Base-by-base conservation (phyloP, 768 basidiomycete species). In the Polyporus arcularius region DNA sequence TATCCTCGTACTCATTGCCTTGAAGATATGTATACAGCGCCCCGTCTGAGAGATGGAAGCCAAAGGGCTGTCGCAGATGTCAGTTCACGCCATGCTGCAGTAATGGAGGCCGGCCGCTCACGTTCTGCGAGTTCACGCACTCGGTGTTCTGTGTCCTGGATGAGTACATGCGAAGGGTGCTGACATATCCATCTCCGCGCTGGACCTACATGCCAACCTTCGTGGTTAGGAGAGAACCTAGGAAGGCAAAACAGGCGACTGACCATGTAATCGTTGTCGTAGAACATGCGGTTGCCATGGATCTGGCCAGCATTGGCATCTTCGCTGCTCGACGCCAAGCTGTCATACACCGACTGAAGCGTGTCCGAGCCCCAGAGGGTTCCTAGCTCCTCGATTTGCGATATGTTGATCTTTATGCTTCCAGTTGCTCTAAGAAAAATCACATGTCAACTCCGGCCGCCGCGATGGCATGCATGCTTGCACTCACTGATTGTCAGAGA, bases 1-100 rank as follows among this genome's bases (percentile, higher is more conserved):
- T 90, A 65, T 89, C 87, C 67, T 88, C 85, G 67, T 90, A 90
- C 70, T 90, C 89, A 65, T 83, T 74, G 15, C 89, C 89, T 52
- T 74, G 73, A 18, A 86, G 67, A 71, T 89, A 89, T 0, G 85
- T 89, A 69, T 86, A 84, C 15, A 85, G 69, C 1, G 80, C 79
- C 3, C 88, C 89, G 57, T 89, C 86, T 4, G 87, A 78, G 9
- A 91, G 76, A 67, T 91, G 89, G 73, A 89, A 88, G 10, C 87
- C 88, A 15, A 82, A 71, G 8, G 83, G 85, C 84, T 84, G 55
- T 12, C 4, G 41, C 14, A 11, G 6, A 5, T 8, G 8, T 38
- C 14, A 53, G 31, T 32, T n/a, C 21, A 9, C 16, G 45, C 15
- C 10, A n/a, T 39, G 35, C 1, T 16, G 0, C 18, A 26, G 9